These are phyloP conservation scores for Pholiota molesta DNA, from an alignment of 768 basidiomycete genomes.

Conservation along the genomic window DNA sequence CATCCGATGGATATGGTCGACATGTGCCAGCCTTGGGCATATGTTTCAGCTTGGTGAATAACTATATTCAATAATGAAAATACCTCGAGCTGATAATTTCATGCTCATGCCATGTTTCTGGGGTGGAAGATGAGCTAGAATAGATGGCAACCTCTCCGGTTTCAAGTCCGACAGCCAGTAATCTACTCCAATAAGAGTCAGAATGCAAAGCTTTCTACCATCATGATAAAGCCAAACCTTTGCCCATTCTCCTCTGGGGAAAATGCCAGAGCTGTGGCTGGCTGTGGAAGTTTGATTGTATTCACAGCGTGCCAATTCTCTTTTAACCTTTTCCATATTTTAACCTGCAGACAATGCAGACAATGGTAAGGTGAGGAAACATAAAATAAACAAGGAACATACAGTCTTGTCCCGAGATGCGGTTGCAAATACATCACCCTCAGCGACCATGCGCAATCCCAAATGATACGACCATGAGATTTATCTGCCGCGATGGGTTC, in stretches of 20 bases:
- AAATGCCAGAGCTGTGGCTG: conserved; percentile 80
- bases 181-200: conserved; percentile 31
- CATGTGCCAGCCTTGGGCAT: conserved; percentile 63
- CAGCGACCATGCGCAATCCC: conserved; percentile 92
- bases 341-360: conserved; percentile 61
- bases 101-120: conserved; percentile 49
- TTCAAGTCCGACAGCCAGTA: conserved; percentile 86
- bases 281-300: conserved; percentile 72
- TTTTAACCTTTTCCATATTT: conserved; percentile 67
- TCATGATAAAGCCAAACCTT: conserved; percentile 38
- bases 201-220: background rate
- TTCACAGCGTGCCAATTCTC: conserved; percentile 56
- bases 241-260: conserved; percentile 38
- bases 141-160: conserved; percentile 76
- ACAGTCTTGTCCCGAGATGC: conserved; percentile 96
- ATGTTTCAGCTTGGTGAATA: background rate
- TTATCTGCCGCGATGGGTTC: conserved; percentile 70
- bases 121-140: conserved; percentile 32
- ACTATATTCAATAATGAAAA: conserved; percentile 17
- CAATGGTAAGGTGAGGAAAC: background rate
- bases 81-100: conserved; percentile 56
- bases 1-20: conserved; percentile 77
- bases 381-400: conserved; percentile 19
- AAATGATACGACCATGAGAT: conserved; percentile 90
- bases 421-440: conserved; percentile 84